Percentiles rank a stretch among this genome's conserved stretches.
Conservation (phyloP, 768 basidiomycete genomes). For the Epithele typhae region DNA sequence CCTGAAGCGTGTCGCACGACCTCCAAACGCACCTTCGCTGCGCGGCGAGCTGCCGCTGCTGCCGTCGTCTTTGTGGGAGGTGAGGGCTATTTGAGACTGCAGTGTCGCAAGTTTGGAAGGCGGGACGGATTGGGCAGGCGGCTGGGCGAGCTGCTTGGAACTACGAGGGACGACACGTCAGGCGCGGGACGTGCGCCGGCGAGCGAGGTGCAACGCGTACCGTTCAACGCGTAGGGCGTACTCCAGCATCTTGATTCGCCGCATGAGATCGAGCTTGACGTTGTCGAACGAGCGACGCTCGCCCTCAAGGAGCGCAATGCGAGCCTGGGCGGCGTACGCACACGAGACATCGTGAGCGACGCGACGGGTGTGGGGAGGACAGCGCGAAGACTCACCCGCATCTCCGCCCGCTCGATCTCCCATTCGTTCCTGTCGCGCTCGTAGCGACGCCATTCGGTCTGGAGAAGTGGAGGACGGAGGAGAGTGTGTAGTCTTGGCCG, state of each 20-base stretch:
- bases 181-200: constrained; percentile 16
- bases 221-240: constrained; percentile 95
- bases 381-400: constrained; percentile 78
- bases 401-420: constrained; percentile 99
- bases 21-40: constrained; percentile 61
- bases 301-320: constrained; percentile 95
- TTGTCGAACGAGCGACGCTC: constrained; percentile 97
- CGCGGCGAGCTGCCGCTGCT: constrained; percentile 81
- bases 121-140: constrained; percentile 51
- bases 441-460: constrained; percentile 96
- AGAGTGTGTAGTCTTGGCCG: constrained; percentile 90
- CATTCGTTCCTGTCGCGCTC: constrained; percentile 99
- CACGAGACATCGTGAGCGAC: neutral
- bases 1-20: constrained; percentile 7
- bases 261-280: constrained; percentile 90
- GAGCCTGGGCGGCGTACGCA: constrained; percentile 54
- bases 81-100: constrained; percentile 46
- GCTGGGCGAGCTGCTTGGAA: constrained; percentile 74
- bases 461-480: constrained; percentile 95
- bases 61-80: constrained; percentile 65
- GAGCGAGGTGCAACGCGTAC: constrained; percentile 42
- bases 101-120: constrained; percentile 63
- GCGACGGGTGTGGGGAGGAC: no score
- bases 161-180: constrained; percentile 45
- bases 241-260: constrained; percentile 98